phyloP scores from a whole-genome alignment of 2,329 filamentous ascomycete genomes.

The Fusarium annulatum region DNA sequence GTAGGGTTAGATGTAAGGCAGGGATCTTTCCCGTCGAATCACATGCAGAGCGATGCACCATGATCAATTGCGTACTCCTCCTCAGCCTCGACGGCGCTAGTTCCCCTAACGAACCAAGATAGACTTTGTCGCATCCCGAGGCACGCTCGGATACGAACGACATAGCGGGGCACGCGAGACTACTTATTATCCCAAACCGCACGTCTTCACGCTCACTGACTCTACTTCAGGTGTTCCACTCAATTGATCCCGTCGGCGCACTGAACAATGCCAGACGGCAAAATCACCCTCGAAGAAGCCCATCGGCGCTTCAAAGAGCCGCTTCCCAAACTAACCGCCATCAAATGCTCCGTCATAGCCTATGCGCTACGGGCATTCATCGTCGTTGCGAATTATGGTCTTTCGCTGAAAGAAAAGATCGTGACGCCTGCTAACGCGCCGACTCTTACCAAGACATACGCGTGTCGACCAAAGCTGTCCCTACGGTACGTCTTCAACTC shows the following conservation, averaged over 20 bases:
- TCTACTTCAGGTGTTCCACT: not conserved
- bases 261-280: not conserved
- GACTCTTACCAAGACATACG: slow-evolving; percentile 5
- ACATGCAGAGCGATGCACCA: not conserved
- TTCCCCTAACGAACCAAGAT: not conserved
- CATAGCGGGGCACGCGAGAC: not conserved
- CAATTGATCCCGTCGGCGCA: not conserved
- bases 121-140: not conserved
- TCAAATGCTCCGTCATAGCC: not conserved
- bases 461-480: slow-evolving; percentile 12
- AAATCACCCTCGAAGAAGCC: not conserved
- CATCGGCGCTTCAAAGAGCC: slow-evolving; percentile 1
- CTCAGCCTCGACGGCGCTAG: not conserved
- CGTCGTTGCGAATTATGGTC: not conserved
- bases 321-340: not conserved
- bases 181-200: not conserved
- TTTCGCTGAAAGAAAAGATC: not conserved
- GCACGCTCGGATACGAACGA: not conserved
- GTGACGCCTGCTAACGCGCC: not conserved
- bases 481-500: not conserved
- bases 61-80: not conserved
- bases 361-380: not conserved
- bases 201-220: not conserved
- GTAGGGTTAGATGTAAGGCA: not conserved
- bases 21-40: not conserved